Evolutionary conservation across 148 eudicot genomes (phyloP), one percentile per base, ranked within the genome.

Genomic region (Cornus kousa): DNA sequence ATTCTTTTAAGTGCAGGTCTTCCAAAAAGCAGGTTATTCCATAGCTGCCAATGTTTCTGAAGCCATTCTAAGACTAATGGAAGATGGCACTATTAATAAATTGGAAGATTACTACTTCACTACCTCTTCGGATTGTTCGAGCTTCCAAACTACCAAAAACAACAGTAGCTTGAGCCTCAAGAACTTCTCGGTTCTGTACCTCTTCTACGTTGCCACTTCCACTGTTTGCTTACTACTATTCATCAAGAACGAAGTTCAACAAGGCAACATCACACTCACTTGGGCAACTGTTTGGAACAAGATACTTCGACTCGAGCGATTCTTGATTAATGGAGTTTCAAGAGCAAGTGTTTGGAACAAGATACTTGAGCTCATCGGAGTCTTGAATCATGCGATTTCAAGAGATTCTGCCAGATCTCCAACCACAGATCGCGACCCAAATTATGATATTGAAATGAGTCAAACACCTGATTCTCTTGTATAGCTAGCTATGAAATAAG

Each of bases 11-110:
- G 24, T 72, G 76, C 76, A 87, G 87, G 87, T 76, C 2, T 87
- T 87, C 32, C 83, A 76, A 11, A 84, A 84, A 48, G 28, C 28
- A 28, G 87, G 83, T 6, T 87, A 85, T 11, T 82, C 80, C 9
- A 67, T 84, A 22, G 77, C 85, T 24, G 37, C 31, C 31, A 82
- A 87, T 75, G 67, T 87, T n/a, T 82, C 89, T 1, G 17, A 71
- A 68, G 85, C 81, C 55, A 84, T 87, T 20, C 70, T 84, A 28
- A 68, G 3, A 9, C 72, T 87, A 39, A 71, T 79, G 12, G 80
- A 84, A 48, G 32, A 74, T 17, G 83, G 79, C 19, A 43, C 19
- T 22, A 78, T 80, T 0, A 43, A 46, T 62, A 46, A 12, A 20
- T 48, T 80, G 46, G 83, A 80, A 75, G 75, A 74, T 5, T 12